A percentile compares a stretch with the other conserved stretches of the same genome.
Conservation (phyloP, 169 alveolate species). For the Eimeria maxima region DNA sequence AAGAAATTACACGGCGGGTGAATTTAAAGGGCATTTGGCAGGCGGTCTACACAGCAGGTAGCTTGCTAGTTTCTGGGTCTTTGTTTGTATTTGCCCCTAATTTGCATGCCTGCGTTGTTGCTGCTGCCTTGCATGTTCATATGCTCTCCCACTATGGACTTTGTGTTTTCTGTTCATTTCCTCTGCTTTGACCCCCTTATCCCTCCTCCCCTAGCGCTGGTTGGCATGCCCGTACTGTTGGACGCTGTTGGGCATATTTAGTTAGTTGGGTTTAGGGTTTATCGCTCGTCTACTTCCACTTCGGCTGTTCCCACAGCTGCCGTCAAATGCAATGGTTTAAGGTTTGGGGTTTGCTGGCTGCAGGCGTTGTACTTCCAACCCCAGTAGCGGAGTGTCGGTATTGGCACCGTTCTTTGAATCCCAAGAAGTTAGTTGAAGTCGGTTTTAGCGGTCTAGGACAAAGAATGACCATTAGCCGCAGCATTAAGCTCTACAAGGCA, state of each 20-base stretch:
- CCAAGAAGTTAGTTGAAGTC: slow-evolving; percentile 89
- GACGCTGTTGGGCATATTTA: no score
- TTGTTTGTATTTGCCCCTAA: background rate
- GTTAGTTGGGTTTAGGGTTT: no score
- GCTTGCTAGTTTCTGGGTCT: background rate
- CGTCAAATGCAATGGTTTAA: no score
- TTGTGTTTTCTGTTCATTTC: background rate
- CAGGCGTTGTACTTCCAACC: slow-evolving; percentile 97
- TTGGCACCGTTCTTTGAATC: slow-evolving; percentile 91
- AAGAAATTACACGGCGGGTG: slow-evolving; percentile 99
- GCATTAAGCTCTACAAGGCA: slow-evolving; percentile 92
- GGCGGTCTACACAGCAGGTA: slow-evolving; percentile 91
- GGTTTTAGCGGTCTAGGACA: slow-evolving; percentile 87
- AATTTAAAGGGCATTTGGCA: slow-evolving; percentile 97
- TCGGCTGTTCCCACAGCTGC: no score
- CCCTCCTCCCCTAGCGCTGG: background rate
- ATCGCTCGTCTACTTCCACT: no score
- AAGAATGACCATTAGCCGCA: slow-evolving; percentile 87
- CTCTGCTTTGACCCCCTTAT: no score
- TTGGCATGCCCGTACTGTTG: background rate
- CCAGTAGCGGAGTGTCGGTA: slow-evolving; percentile 97
- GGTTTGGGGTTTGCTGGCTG: slow-evolving; percentile 79
- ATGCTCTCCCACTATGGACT: background rate
- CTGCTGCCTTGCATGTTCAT: background rate
- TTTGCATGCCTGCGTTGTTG: background rate